Base-by-base conservation (phyloP, 2,329 filamentous ascomycete genomes). In the Moelleriella libera region DNA sequence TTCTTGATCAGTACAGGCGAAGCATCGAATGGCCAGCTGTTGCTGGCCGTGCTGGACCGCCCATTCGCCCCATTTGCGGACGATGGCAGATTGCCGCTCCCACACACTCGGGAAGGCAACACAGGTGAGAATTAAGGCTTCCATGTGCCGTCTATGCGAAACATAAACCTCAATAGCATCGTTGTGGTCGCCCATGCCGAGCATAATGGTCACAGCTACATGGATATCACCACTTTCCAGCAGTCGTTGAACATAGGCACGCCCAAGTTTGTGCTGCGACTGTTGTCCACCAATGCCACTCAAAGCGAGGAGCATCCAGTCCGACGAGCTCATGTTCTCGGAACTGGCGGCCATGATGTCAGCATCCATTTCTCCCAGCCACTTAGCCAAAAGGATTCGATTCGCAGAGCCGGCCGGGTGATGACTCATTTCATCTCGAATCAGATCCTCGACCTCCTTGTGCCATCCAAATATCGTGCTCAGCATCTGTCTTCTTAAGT, bases 141-240 rank as follows among this genome's bases (percentile, higher is more conserved):
- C 92, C 83, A 98, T 85, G 61, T 83, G 94, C 57, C 83, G 82
- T 62, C 83, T 88, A 53, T 92, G 88, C 9, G 89, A 95, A 32
- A 95, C 80, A 57, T 98, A 98, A 31, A 96, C 84, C 63, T 98
- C 92, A 50, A 98, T 89, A 1, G 92, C 92, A 61, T 98, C 90
- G 53, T 94, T 90, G 55, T 86, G 74, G 59, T 97, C 90, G 2
- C 89, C 89, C 64, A 98, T 80, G 11, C 89, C 88, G 34, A 98
- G 80, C 63, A 98, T 80, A 52, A 97, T 90, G 0, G 90, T 90
- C 14, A 88, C 89, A 5, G 92, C 88, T 1, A 88, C 88, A 60
- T 98, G 89, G 2, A 96, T 72, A 57, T 98, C 92, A 30, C 88
- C 88, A 52, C 83, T 86, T 62, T 94, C 88, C 1, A 98, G 74